Conservation (phyloP, 2,329 filamentous ascomycete genomes). For the Nannizziopsis arthrosporioides region DNA sequence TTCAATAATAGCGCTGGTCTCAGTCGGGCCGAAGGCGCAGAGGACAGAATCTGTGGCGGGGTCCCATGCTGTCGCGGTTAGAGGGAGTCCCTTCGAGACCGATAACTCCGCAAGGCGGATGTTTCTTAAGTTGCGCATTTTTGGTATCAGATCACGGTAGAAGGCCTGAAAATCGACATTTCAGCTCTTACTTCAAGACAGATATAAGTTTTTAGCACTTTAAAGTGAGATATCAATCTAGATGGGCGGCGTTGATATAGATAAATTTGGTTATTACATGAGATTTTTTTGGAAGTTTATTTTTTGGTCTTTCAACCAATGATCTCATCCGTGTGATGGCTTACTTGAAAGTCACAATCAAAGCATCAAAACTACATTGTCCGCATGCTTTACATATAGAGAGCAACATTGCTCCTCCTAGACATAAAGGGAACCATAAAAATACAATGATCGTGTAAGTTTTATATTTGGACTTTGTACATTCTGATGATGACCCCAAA, state of each 20-base stretch:
- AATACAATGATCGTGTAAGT: slow-evolving; percentile 7
- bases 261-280: neutral
- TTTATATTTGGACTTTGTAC: slow-evolving; percentile 11
- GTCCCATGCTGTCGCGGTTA: slow-evolving; percentile 80
- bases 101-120: slow-evolving; percentile 57
- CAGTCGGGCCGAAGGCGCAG: slow-evolving; percentile 71
- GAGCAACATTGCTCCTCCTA: neutral
- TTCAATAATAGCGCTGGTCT: slow-evolving; percentile 59
- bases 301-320: slow-evolving; percentile 16
- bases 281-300: neutral
- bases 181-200: neutral
- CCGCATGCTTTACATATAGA: neutral
- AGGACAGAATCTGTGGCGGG: slow-evolving; percentile 63
- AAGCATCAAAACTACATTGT: neutral
- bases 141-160: slow-evolving; percentile 2
- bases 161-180: neutral
- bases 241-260: neutral
- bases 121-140: slow-evolving; percentile 84
- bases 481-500: slow-evolving; percentile 8
- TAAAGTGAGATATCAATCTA: neutral
- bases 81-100: slow-evolving; percentile 46
- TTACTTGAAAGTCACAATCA: neutral
- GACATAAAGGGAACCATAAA: neutral
- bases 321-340: slow-evolving; percentile 18
- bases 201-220: too few relatives aligned